Conservation (phyloP, 164 flowering plant genomes). For the Vitis rupestris region DNA sequence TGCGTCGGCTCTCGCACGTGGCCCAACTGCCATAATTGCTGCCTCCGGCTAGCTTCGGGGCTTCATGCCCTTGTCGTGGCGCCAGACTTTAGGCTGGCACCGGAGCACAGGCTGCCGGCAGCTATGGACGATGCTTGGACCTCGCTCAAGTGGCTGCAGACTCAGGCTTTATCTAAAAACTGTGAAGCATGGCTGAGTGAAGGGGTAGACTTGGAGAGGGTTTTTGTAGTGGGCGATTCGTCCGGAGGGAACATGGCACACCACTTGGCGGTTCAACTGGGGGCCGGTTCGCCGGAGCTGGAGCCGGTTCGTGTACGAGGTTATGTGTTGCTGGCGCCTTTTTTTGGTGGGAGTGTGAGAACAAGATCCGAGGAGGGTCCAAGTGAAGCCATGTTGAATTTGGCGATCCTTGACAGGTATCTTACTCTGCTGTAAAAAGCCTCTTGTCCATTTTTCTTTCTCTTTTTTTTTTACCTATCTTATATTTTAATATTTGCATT, state of each 20-base stretch:
- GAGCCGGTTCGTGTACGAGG: slow-evolving; percentile 48
- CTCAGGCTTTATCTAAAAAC: slow-evolving; percentile 25
- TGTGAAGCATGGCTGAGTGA: slow-evolving; percentile 25
- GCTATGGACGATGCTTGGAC: slow-evolving; percentile 45
- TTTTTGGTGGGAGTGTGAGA: slow-evolving; percentile 55
- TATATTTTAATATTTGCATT: too few species aligned
- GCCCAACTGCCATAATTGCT: slow-evolving; percentile 54
- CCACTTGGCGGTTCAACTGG: slow-evolving; percentile 49
- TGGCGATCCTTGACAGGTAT: slow-evolving; percentile 56
- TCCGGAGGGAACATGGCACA: slow-evolving; percentile 69
- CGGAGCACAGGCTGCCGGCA: slow-evolving; percentile 69
- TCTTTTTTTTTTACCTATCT: too few species aligned
- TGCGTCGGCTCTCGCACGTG: slow-evolving; percentile 56
- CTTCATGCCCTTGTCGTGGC: slow-evolving; percentile 47
- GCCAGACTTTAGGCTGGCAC: slow-evolving; percentile 68
- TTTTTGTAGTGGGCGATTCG: slow-evolving; percentile 55
- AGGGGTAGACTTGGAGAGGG: slow-evolving; percentile 44
- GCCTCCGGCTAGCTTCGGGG: slow-evolving; percentile 41
- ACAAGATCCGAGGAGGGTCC: slow-evolving; percentile 56
- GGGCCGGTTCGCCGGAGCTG: slow-evolving; percentile 22
- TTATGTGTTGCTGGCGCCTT: slow-evolving; percentile 56
- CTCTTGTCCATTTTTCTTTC: too few species aligned
- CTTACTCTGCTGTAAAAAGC: neutral
- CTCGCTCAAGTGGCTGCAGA: slow-evolving; percentile 49
- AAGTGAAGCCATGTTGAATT: slow-evolving; percentile 29